Evolutionary conservation across 2,329 filamentous ascomycete genomes (phyloP), one percentile per base, ranked within the genome.

Genomic region (Fusarium sp.): DNA sequence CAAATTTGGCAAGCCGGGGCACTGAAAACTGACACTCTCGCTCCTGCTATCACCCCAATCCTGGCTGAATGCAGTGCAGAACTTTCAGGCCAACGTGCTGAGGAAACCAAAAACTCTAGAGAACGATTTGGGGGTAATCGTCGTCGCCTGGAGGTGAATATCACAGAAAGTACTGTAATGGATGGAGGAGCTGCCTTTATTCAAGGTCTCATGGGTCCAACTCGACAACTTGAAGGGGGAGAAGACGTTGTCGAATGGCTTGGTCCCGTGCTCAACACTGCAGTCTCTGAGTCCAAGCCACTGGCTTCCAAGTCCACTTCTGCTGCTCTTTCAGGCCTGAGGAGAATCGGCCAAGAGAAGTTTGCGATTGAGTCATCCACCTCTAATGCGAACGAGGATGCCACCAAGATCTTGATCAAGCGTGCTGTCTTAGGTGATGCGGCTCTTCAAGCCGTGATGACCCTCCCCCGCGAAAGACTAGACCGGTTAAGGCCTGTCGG

Each of bases 141-240:
- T 17, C 50, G 27, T 18, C 25, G 35, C 1, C 27, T 66, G 27
- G 38, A 46, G 7, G n/a, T 33, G 12, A 22, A 47, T 25, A 27
- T 65, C 38, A 27, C 39, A 33, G 62, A 65, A n/a, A 44, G 20
- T 35, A 42, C 9, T 14, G 31, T 11, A 2, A 35, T n/a, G 33
- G 33, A 22, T 11, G 41, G 29, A 20, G 49, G 49, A n/a, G 22
- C 10, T 27, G 65, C 27, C 29, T 61, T 72, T n/a, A 14, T 65
- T 25, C 62, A 55, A 29, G 42, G 54, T 7, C 44, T 73, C 18
- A 3, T 73, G 17, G 35, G 31, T 13, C 62, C 62, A n/a, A 73
- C 71, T 5, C 13, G 50, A 7, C 71, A 67, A 13, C n/a, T 70
- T 20, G 31, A 46, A 15, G 69, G 70, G 14, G 70, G 64, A 39